Conservation (phyloP, 306 rosid species). For the Quercus aquifolioides region DNA sequence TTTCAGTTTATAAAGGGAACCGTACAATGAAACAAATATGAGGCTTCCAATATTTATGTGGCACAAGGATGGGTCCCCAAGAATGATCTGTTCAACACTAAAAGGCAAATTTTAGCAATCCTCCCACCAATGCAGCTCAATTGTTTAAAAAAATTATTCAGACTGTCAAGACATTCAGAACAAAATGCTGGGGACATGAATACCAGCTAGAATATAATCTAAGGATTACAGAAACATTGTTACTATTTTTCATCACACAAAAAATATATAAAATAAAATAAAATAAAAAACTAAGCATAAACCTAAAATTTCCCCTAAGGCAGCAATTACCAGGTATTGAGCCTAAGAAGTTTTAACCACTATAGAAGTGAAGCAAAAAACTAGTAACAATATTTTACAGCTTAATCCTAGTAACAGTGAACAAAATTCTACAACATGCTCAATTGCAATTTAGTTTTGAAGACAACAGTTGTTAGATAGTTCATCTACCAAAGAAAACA, state of each 20-base stretch:
- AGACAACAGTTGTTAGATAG: not conserved
- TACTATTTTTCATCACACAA: too few species aligned
- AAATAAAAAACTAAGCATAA: not conserved
- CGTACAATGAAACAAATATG: not conserved
- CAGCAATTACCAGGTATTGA: not conserved
- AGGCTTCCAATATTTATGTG: not conserved
- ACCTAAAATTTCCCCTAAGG: not conserved
- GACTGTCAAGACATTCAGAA: not conserved
- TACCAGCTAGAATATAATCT: not conserved
- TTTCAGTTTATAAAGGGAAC: not conserved
- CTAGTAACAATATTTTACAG: not conserved
- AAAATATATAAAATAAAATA: too few species aligned
- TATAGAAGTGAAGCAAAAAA: not conserved
- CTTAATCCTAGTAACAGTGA: not conserved
- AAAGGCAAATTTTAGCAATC: too few species aligned
- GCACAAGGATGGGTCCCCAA: not conserved
- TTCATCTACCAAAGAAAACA: not conserved
- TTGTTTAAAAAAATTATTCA: not conserved
- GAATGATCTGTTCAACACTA: too few species aligned
- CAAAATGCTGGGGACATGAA: not conserved
- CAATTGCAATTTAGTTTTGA: not conserved
- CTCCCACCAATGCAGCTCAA: not conserved
- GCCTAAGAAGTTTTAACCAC: not conserved
- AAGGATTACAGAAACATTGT: not conserved
- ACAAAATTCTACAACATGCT: not conserved